Percentiles rank a stretch among this genome's conserved stretches.
Conservation (phyloP, 805 yeast genomes). For the Tetrapisispora arboricola region DNA sequence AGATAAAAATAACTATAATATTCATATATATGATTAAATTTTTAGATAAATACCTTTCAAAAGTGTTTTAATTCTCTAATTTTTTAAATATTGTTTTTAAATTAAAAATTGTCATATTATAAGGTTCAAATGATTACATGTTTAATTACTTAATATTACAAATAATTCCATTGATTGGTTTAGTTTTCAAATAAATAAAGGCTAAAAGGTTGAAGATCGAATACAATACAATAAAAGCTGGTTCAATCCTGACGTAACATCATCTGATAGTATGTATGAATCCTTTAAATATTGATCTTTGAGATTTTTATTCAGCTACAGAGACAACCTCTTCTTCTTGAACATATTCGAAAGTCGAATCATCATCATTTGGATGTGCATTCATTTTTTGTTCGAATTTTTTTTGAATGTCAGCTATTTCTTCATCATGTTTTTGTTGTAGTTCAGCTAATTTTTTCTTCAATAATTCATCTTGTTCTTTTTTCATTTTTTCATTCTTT, state of each 20-base stretch:
- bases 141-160: neutral
- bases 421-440: conserved; percentile 16
- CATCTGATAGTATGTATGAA: neutral
- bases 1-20: no score
- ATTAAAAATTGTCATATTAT: neutral
- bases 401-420: conserved; percentile 12
- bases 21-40: no score
- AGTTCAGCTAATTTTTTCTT: conserved; percentile 20
- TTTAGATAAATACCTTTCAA: no score
- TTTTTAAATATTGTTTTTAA: no score
- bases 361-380: conserved; percentile 3
- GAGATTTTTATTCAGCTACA: neutral
- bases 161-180: no score
- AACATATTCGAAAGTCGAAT: conserved; percentile 17
- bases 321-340: conserved; percentile 18
- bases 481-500: conserved; percentile 17
- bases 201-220: no score
- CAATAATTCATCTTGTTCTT: conserved; percentile 20
- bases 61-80: no score
- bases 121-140: neutral
- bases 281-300: no score
- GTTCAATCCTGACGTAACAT: no score
- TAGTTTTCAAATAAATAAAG: no score
- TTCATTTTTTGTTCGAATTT: conserved; percentile 9
- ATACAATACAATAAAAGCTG: no score